These are phyloP conservation scores for Penicillium capsulatum DNA, from an alignment of 2,329 filamentous ascomycete genomes.

Conservation along the genomic window DNA sequence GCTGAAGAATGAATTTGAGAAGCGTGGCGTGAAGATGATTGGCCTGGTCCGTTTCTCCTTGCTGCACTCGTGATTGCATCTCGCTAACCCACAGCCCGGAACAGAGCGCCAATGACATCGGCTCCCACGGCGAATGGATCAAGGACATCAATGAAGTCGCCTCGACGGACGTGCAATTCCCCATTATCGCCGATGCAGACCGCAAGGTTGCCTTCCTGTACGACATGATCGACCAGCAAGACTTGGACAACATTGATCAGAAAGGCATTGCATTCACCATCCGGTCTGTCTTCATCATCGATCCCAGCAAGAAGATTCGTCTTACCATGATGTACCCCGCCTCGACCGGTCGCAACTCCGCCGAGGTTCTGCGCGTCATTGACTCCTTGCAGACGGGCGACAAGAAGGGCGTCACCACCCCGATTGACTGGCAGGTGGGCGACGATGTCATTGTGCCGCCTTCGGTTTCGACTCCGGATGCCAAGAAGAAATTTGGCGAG, in stretches of 20 bases:
- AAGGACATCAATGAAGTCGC: conserved; percentile 75
- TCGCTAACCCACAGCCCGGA: not conserved
- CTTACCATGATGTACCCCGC: conserved; percentile 91
- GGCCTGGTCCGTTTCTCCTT: conserved; percentile 56
- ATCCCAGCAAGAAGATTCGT: conserved; percentile 90
- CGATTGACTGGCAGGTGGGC: conserved; percentile 85
- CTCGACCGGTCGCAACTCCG: conserved; percentile 78
- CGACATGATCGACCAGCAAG: conserved; percentile 83
- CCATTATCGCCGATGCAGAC: conserved; percentile 78
- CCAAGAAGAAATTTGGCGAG: conserved; percentile 81
- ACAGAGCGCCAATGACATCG: conserved; percentile 61
- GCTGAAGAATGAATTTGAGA: conserved; percentile 80
- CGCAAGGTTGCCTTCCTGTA: conserved; percentile 72
- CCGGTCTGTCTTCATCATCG: conserved; percentile 91
- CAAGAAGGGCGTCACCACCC: conserved; percentile 82
- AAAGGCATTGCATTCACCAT: conserved; percentile 89
- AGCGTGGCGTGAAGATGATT: conserved; percentile 85
- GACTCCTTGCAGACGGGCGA: conserved; percentile 81
- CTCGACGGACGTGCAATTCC: conserved; percentile 66
- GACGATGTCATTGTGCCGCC: conserved; percentile 93
- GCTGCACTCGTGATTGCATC: not conserved
- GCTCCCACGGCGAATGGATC: conserved; percentile 20
- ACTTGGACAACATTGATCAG: conserved; percentile 73
- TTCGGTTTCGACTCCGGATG: conserved; percentile 75
- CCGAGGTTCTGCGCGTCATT: conserved; percentile 73